Evolutionary conservation across 2,329 filamentous ascomycete species (phyloP), one percentile per base, ranked within the genome.

Genomic region (Chrysoporthe austroafricana): DNA sequence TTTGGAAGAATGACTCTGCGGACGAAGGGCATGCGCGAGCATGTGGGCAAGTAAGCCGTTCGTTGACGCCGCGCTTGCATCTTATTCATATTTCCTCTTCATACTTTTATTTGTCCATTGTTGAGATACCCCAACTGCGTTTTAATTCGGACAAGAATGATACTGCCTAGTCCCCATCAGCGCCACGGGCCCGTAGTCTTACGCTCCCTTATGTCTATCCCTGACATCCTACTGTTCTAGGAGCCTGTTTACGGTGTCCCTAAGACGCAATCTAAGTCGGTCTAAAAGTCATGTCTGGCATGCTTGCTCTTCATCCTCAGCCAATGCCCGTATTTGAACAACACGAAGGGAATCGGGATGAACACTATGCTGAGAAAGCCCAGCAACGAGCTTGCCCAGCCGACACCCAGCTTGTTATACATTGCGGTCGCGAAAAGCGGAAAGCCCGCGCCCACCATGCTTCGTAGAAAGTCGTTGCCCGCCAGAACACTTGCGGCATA

Each of bases 1-100:
- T 79, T 80, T 58, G 75, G 78, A 2, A 85, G 81, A 72, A 78
- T 88, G 63, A 85, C 84, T 5, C 71, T 88, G 44, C 76, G 86
- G 66, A 88, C 86, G 0, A 88, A 87, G 73, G 86, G 86, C 0
- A 67, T 88, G 73, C 79, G 85, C 52, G 86, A 88, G 76, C 81
- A 84, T 69, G 76, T 81, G 16, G 76, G 67, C 66, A 62, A 70
- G 70, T 66, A 68, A 66, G 5, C 5, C 3, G 6, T 8, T 60
- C 39, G 34, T 18, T 4, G 43, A 11, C 8, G 5, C 3, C 11
- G 43, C 2, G 32, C 18, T 42, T 1, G 34, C 43, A 26, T 32
- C 7, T 5, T 32, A 50, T 52, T 16, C 42, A 16, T 21, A 13
- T 11, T 43, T 43, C 4, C 36, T 34, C 21, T 48, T 42, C 52